Conservation (phyloP, 164 flowering plant species). For the Liquidambar formosana region DNA sequence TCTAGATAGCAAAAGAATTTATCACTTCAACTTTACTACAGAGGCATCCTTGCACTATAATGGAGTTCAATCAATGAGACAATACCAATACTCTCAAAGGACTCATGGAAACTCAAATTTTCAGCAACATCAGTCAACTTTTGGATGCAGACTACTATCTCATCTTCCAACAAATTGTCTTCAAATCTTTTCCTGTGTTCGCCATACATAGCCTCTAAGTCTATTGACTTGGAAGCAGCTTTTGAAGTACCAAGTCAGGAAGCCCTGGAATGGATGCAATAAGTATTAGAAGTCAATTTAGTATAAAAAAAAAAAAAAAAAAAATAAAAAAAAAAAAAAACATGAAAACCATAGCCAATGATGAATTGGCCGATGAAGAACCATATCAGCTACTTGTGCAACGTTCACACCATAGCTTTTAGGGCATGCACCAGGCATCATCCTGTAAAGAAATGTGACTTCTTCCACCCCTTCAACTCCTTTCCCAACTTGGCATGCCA, state of each 20-base stretch:
- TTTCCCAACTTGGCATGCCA: slow-evolving; percentile 90
- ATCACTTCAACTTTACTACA: background rate
- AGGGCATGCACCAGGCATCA: slow-evolving; percentile 92
- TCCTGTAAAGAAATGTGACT: slow-evolving; percentile 85
- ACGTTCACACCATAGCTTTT: slow-evolving; percentile 98
- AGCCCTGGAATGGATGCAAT: slow-evolving; percentile 60
- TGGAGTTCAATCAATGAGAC: background rate
- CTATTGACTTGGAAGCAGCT: slow-evolving; percentile 72
- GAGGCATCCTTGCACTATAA: background rate
- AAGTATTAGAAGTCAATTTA: background rate
- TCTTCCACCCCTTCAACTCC: slow-evolving; percentile 71
- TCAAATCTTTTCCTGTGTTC: slow-evolving; percentile 23
- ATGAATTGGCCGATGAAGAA: background rate
- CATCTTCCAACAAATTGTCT: background rate
- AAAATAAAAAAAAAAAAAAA: background rate
- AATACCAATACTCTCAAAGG: background rate
- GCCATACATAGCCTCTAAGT: slow-evolving; percentile 73
- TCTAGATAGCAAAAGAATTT: no score
- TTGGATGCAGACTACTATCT: background rate
- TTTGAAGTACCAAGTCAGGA: slow-evolving; percentile 62
- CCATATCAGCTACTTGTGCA: slow-evolving; percentile 85
- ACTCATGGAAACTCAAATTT: background rate
- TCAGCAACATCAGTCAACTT: background rate
- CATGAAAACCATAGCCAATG: no score
- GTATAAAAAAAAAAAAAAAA: no score